Conservation (phyloP, 768 basidiomycete species). For the Trametes meyenii region DNA sequence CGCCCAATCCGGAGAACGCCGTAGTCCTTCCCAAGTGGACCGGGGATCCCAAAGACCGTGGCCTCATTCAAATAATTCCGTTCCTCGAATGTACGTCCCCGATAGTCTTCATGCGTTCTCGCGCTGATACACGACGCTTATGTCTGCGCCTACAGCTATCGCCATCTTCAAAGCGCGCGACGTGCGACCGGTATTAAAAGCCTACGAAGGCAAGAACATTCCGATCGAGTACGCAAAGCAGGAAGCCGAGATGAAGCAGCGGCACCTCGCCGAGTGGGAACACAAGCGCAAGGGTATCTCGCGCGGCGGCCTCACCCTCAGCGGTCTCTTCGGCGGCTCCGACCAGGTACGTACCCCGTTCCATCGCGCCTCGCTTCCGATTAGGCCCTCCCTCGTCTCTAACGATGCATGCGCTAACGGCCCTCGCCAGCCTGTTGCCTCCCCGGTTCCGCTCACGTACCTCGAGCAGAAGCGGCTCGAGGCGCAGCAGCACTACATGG, state of each 20-base stretch:
- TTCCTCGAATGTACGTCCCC: slow-evolving; percentile 83
- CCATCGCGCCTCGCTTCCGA: too few relatives aligned
- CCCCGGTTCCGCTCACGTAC: slow-evolving; percentile 49
- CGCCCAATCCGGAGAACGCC: slow-evolving; percentile 86
- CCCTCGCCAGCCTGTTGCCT: slow-evolving; percentile 28
- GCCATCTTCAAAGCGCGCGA: slow-evolving; percentile 89
- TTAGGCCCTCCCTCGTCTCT: neutral
- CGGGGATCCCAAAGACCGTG: slow-evolving; percentile 73
- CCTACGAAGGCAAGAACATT: slow-evolving; percentile 87
- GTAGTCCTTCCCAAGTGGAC: slow-evolving; percentile 86
- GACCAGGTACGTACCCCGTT: slow-evolving; percentile 33
- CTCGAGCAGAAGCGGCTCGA: slow-evolving; percentile 54
- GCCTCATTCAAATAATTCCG: slow-evolving; percentile 90
- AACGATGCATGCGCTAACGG: neutral
- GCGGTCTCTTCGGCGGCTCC: slow-evolving; percentile 44
- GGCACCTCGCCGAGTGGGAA: slow-evolving; percentile 84
- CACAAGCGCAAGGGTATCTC: slow-evolving; percentile 42
- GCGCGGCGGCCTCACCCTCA: slow-evolving; percentile 47
- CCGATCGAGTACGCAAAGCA: slow-evolving; percentile 86
- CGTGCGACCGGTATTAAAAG: slow-evolving; percentile 83
- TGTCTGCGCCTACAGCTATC: slow-evolving; percentile 58
- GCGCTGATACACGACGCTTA: neutral
- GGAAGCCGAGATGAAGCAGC: slow-evolving; percentile 80
- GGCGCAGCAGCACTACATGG: slow-evolving; percentile 53
- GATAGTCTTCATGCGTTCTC: neutral